These are phyloP conservation scores for Endogone sp. DNA, from an alignment of 192 early-diverging fungal genomes.

Conservation along the genomic window DNA sequence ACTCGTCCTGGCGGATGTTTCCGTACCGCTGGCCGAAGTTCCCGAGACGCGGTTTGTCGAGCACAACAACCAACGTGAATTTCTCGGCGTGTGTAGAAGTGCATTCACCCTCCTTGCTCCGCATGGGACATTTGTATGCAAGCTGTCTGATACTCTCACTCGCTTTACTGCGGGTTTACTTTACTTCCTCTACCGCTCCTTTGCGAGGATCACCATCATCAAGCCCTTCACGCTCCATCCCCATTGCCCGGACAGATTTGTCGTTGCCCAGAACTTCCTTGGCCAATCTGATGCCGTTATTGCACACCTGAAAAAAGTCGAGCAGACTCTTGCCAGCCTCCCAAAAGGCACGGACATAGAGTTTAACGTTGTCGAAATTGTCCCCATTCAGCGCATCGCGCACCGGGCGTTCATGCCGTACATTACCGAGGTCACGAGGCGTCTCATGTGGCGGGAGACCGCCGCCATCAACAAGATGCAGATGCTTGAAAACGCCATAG, in stretches of 20 bases:
- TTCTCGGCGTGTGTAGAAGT: background rate
- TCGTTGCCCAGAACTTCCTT: background rate
- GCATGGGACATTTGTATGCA: background rate
- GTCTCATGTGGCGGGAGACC: background rate
- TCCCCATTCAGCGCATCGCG: background rate
- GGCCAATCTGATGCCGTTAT: background rate
- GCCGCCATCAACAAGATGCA: background rate
- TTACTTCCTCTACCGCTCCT: background rate
- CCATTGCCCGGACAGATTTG: background rate
- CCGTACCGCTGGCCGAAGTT: background rate
- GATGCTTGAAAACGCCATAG: background rate
- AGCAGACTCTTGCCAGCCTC: background rate
- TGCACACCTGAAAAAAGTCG: background rate
- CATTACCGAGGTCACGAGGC: background rate
- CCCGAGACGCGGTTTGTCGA: background rate
- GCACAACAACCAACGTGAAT: background rate
- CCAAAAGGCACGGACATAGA: background rate
- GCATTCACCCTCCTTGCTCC: background rate
- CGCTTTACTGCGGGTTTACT: background rate
- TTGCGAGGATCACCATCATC: background rate
- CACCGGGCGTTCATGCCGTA: background rate
- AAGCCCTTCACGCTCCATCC: background rate
- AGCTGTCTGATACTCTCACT: background rate
- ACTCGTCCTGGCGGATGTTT: background rate
- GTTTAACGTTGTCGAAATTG: background rate